Base-by-base conservation (phyloP, 495 filamentous ascomycete species). In the Talaromyces ruber region DNA sequence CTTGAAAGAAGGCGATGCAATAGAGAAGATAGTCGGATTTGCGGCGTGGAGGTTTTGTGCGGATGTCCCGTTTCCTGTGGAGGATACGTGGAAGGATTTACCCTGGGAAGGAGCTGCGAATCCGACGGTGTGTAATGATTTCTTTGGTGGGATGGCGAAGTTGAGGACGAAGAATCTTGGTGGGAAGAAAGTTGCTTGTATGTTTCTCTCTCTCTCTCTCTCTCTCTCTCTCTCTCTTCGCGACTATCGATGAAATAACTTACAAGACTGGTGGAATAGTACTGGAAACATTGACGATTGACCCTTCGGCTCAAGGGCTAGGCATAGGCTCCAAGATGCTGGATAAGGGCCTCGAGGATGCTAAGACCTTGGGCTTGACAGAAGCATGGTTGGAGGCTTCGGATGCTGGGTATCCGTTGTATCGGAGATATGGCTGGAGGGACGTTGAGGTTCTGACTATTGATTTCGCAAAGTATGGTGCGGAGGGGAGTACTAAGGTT, bases 341-440 rank as follows among this genome's bases (percentile, higher is more conserved):
- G 11, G 32, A 37, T 34, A 65, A 63, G 12, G 69, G 71, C 60
- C 54, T 76, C 6, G 64, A 62, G 6, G 63, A 74, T 8, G 66
- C 73, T 6, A 71, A 74, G 37, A 47, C 61, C 12, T 58, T 63
- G 2, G 67, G 65, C 16, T 61, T 72, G 22, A 67, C 62, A 34
- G 43, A 51, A n/a, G 51, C 58, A 6, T 77, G 71, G 58, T 56
- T 75, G 1, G 71, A 76, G 62, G 72, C 74, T 16, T 74, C 71
- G 7, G 65, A 68, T 6, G 52, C 61, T 4, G 74, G 71, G 9
- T 66, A 66, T 25, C 62, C 66, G 4, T 28, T 77, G 1, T 77
- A 77, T 60, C 66, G 66, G 54, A 76, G 67, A 25, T 58, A 68
- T 25, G 74, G 74, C 21, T 82, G 76, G 69, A 59, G 60, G 56